Base-by-base conservation (phyloP, 805 yeast species). In the Lipomyces oligophaga region DNA sequence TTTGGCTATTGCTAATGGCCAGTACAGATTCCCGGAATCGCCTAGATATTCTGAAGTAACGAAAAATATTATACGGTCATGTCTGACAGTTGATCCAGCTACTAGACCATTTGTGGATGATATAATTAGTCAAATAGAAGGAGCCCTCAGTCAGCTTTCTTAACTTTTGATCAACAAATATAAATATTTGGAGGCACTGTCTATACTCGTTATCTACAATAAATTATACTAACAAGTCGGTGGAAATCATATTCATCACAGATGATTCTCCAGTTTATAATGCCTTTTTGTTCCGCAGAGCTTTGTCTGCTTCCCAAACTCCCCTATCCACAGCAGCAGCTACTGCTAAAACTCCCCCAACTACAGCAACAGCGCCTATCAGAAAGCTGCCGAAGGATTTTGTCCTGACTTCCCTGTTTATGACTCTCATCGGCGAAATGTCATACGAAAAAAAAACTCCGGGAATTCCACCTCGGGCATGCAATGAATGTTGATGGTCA, bases 261-360 rank as follows among this genome's bases (percentile, higher is more conserved):
- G 34, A 24, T 10, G 5, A 11, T 21, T 15, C 26, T 5, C 7
- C 5, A 3, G 13, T 26, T 21, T 40, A 52, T 18, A 52, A 25
- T 8, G 49, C 47, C 38, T 52, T 52, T 19, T 85, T 83, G 18
- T 80, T 77, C 59, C 76, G 72, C 25, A 88, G 66, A 11, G 82
- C 85, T 65, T 78, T 79, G 62, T 88, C 89, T 1, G 96, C 96
- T 10, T 85, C 90, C 78, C 85, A 88, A 3, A 88, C 83, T 2
- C 94, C 80, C 49, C 87, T 77, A 65, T 93, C 98, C 38, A 89
- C 66, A 30, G 89, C 78, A 0, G 96, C 83, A 7, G 95, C 97
- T 22, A 90, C 88, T 22, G 96, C 89, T 49, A 93, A 71, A 8
- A 93, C 88, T 38, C 97, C 97, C 7, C 97, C 97, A 33, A 90